phyloP scores from a whole-genome alignment of 208 protist genomes.

The Leptomonas pyrrhocoris region DNA sequence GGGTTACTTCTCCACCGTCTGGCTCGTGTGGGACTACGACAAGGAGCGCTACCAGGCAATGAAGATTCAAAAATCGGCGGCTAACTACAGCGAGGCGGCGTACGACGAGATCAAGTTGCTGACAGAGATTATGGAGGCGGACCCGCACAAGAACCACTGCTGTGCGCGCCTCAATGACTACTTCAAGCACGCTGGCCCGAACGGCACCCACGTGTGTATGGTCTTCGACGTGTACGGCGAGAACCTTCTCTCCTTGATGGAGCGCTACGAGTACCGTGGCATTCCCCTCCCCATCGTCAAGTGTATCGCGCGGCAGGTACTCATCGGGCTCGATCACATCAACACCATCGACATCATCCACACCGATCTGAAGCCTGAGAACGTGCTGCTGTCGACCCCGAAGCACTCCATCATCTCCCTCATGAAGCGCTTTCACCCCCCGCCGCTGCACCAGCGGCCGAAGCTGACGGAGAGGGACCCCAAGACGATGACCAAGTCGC shows the following conservation, averaged over 20 bases:
- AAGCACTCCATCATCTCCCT: constrained; percentile 87
- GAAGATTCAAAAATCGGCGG: constrained; percentile 85
- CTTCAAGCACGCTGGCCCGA: constrained; percentile 88
- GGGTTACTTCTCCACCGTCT: constrained; percentile 99
- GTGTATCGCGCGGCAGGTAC: constrained; percentile 88
- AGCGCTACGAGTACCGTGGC: constrained; percentile 94
- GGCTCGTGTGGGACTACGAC: constrained; percentile 96
- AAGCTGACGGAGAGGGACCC: constrained; percentile 82
- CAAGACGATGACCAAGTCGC: constrained; percentile 92
- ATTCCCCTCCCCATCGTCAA: constrained; percentile 95
- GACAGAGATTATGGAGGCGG: constrained; percentile 81
- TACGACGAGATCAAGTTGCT: constrained; percentile 86
- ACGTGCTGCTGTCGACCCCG: constrained; percentile 90
- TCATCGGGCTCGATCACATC: constrained; percentile 95
- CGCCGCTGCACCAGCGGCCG: constrained; percentile 72
- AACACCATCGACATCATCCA: constrained; percentile 96
- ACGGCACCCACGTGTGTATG: constrained; percentile 96
- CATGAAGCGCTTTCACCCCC: constrained; percentile 83
- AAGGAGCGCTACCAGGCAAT: constrained; percentile 91
- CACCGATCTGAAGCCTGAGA: constrained; percentile 98
- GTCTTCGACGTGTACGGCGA: constrained; percentile 97
- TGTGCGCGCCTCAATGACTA: constrained; percentile 88
- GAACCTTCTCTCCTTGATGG: constrained; percentile 97
- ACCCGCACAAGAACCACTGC: constrained; percentile 66
- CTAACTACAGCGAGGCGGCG: constrained; percentile 80